A percentile compares a stretch with the other conserved stretches of the same genome.
Evolutionary conservation across 2,329 filamentous ascomycete species (phyloP).

Genomic region (Alternaria longipes): DNA sequence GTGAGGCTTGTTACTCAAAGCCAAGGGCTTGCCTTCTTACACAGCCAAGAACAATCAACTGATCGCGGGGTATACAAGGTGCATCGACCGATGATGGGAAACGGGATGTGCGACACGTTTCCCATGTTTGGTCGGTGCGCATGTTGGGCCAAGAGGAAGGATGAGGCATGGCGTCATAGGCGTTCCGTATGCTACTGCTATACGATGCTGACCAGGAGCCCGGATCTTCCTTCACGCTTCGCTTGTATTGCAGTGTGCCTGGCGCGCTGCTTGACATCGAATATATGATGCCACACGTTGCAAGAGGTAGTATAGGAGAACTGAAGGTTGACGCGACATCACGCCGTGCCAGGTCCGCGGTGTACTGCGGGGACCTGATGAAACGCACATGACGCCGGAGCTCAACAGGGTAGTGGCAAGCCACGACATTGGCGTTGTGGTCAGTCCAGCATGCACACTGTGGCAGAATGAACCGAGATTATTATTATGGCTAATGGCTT

Average conservation of each 20-base stretch:
- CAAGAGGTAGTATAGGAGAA: neutral
- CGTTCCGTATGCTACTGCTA: constrained; percentile 9
- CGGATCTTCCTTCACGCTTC: neutral
- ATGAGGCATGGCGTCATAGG: constrained; percentile 36
- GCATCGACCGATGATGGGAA: constrained; percentile 23
- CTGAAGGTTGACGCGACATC: neutral
- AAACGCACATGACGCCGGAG: neutral
- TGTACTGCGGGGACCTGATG: neutral
- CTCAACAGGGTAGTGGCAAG: neutral
- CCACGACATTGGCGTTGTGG: neutral
- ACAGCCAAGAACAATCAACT: constrained; percentile 20
- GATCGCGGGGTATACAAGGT: constrained; percentile 16
- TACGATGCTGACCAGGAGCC: neutral
- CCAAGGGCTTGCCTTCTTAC: constrained; percentile 24
- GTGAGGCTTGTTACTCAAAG: constrained; percentile 19
- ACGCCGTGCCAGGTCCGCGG: neutral
- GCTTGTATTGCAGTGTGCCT: neutral
- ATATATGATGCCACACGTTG: neutral
- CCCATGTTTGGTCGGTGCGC: constrained; percentile 16
- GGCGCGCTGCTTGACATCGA: neutral
- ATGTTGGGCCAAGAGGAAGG: constrained; percentile 27
- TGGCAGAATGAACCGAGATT: neutral
- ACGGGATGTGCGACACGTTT: constrained; percentile 12
- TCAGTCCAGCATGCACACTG: neutral
- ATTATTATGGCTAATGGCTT: neutral